A percentile compares a stretch with the other conserved stretches of the same genome.
These are phyloP conservation scores for Rhodotorula mucilaginosa DNA, from an alignment of 1,284 basidiomycete species.

Conservation along the genomic window DNA sequence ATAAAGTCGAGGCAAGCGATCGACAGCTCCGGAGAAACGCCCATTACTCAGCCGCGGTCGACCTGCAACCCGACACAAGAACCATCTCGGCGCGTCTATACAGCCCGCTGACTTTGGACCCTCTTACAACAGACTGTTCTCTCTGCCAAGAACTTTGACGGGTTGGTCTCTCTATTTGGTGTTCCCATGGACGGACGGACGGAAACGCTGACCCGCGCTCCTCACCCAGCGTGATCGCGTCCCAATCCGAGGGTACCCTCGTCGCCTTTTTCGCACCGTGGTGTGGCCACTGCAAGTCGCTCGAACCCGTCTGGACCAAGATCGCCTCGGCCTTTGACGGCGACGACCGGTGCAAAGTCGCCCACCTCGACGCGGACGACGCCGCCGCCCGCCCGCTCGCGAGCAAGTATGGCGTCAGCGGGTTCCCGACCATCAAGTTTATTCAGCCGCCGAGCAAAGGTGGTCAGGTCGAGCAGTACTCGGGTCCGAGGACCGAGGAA, in stretches of 20 bases:
- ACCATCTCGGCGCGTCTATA: too few species aligned
- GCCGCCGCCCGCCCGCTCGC: constrained; percentile 72
- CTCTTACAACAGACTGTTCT: constrained; percentile 69
- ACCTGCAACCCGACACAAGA: too few species aligned
- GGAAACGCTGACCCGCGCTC: background rate
- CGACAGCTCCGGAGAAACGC: too few species aligned
- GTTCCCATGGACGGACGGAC: constrained; percentile 47
- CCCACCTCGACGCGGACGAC: constrained; percentile 86
- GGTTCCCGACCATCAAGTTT: constrained; percentile 81
- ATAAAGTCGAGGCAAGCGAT: too few species aligned
- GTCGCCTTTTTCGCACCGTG: constrained; percentile 45
- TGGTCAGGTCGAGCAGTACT: constrained; percentile 47
- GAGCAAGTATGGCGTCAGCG: constrained; percentile 52
- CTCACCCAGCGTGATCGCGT: constrained; percentile 7
- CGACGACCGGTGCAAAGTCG: constrained; percentile 78
- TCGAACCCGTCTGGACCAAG: constrained; percentile 76
- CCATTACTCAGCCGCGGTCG: too few species aligned
- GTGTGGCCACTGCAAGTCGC: constrained; percentile 54
- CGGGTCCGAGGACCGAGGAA: constrained; percentile 55
- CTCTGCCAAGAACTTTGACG: constrained; percentile 70
- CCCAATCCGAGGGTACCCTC: constrained; percentile 54
- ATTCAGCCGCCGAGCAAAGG: constrained; percentile 59
- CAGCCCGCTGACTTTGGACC: too few species aligned
- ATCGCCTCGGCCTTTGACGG: constrained; percentile 74
- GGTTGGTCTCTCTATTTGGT: constrained; percentile 46